A percentile compares a stretch with the other conserved stretches of the same genome.
Evolutionary conservation across 495 filamentous ascomycete genomes (phyloP).

Genomic region (Penicillium cataractarum): DNA sequence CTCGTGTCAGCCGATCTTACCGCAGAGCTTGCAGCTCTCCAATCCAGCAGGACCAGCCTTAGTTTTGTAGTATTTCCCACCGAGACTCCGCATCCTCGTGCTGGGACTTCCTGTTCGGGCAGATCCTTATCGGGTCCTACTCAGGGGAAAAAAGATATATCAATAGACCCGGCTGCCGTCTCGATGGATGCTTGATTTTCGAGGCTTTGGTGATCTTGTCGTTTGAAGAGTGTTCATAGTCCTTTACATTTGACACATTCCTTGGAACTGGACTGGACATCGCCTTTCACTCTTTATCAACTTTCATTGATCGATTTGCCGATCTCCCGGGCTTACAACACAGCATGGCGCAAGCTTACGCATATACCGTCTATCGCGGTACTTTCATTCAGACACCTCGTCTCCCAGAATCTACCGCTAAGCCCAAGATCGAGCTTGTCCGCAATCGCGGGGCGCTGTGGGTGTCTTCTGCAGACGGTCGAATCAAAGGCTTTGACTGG

Average conservation of each 20-base stretch:
- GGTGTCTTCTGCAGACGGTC: conserved; percentile 64
- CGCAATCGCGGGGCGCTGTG: conserved; percentile 62
- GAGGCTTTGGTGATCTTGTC: background rate
- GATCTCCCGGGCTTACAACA: background rate
- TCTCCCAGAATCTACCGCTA: conserved; percentile 15
- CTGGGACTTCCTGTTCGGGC: conserved; percentile 7
- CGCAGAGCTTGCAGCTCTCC: conserved; percentile 7
- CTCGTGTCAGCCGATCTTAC: conserved; percentile 3
- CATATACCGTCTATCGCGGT: conserved; percentile 46
- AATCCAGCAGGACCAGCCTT: conserved; percentile 23
- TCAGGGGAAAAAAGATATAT: conserved; percentile 15
- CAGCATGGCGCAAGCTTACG: conserved; percentile 16
- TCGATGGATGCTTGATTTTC: conserved; percentile 6
- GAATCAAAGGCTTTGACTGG: conserved; percentile 55
- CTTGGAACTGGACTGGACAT: background rate
- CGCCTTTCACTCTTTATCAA: background rate
- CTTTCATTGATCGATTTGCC: background rate
- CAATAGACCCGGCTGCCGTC: conserved; percentile 8
- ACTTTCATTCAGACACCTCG: conserved; percentile 51
- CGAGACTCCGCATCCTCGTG: conserved; percentile 3
- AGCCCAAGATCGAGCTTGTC: conserved; percentile 29
- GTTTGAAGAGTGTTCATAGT: background rate
- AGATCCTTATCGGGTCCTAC: background rate
- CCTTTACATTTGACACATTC: background rate
- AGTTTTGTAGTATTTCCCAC: background rate